Percentiles rank a stretch among this genome's conserved stretches.
phyloP scores from a whole-genome alignment of 768 basidiomycete species.

The Rhodocollybia butyracea region DNA sequence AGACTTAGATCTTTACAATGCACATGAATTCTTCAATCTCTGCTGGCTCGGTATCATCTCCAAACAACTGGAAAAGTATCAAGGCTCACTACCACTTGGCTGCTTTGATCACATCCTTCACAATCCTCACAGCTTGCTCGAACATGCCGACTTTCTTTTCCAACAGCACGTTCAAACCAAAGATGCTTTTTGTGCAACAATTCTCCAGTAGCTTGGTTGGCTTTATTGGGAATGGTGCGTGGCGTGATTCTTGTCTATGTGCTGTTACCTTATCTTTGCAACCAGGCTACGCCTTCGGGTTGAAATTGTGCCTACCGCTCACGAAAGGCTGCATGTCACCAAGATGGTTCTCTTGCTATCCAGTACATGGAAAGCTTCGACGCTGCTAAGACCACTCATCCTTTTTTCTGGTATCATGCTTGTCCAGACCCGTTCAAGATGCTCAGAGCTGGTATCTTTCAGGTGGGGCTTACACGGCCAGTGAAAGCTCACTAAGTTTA shows the following conservation, averaged over 20 bases:
- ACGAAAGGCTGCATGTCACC: too few relatives aligned
- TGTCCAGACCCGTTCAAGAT: slow-evolving; percentile 46
- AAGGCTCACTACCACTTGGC: slow-evolving; percentile 75
- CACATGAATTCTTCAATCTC: slow-evolving; percentile 96
- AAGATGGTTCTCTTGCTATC: slow-evolving; percentile 90
- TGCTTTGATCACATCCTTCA: slow-evolving; percentile 97
- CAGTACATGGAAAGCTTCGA: slow-evolving; percentile 94
- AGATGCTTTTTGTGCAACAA: slow-evolving; percentile 95
- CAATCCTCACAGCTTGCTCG: slow-evolving; percentile 92
- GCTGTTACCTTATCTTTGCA: too few relatives aligned
- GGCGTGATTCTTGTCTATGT: too few relatives aligned
- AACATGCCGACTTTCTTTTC: slow-evolving; percentile 99
- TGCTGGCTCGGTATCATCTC: slow-evolving; percentile 99
- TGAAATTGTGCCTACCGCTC: too few relatives aligned
- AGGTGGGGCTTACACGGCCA: slow-evolving; percentile 97
- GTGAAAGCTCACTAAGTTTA: slow-evolving; percentile 99
- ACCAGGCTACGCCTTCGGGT: too few relatives aligned
- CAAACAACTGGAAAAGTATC: slow-evolving; percentile 96
- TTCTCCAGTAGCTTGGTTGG: slow-evolving; percentile 97
- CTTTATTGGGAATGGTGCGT: too few relatives aligned
- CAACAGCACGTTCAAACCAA: slow-evolving; percentile 92
- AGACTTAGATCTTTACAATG: slow-evolving; percentile 91
- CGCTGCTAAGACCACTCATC: slow-evolving; percentile 60
- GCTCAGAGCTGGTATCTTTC: slow-evolving; percentile 99
- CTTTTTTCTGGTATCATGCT: background rate